Evolutionary conservation across 805 yeast species (phyloP).

Genomic region (Maudiozyma serrabonitensis): DNA sequence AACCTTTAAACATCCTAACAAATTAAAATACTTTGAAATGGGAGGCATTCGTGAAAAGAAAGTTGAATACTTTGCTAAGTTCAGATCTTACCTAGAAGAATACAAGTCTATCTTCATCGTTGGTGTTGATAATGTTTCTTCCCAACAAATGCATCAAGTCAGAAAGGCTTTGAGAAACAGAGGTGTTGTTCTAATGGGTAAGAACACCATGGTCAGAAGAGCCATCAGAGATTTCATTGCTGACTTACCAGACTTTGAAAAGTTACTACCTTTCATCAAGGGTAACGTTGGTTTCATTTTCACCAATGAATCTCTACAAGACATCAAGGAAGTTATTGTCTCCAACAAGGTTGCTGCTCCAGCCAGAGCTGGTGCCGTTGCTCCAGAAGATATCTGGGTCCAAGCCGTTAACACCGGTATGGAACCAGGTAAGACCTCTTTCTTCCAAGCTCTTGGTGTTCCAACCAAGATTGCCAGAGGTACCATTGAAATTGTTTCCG

Average conservation of each 20-base stretch:
- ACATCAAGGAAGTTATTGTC: conserved; percentile 78
- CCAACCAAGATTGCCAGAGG: conserved; percentile 99
- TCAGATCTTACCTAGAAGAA: conserved; percentile 90
- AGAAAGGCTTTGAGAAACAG: conserved; percentile 93
- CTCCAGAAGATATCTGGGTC: conserved; percentile 95
- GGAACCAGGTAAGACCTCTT: conserved; percentile 99
- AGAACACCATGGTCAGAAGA: conserved; percentile 99
- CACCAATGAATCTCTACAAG: conserved; percentile 93
- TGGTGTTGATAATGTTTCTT: conserved; percentile 99
- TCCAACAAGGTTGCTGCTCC: conserved; percentile 99
- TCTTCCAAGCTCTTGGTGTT: conserved; percentile 99
- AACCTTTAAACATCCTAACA: conserved; percentile 79
- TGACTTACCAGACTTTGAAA: conserved; percentile 95
- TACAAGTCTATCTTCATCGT: conserved; percentile 97
- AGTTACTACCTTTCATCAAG: conserved; percentile 84
- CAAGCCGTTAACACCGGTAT: conserved; percentile 99
- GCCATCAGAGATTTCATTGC: conserved; percentile 92
- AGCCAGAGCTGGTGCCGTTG: conserved; percentile 99
- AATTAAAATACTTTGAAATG: conserved; percentile 78
- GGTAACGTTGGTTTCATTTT: conserved; percentile 99
- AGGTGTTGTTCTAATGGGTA: conserved; percentile 97
- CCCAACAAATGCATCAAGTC: conserved; percentile 99
- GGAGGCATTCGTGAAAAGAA: conserved; percentile 99
- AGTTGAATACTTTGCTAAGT: conserved; percentile 87
- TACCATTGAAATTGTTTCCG: conserved; percentile 98